phyloP scores from a whole-genome alignment of 2,329 filamentous ascomycete genomes.

The Ophiosphaerella korrae region DNA sequence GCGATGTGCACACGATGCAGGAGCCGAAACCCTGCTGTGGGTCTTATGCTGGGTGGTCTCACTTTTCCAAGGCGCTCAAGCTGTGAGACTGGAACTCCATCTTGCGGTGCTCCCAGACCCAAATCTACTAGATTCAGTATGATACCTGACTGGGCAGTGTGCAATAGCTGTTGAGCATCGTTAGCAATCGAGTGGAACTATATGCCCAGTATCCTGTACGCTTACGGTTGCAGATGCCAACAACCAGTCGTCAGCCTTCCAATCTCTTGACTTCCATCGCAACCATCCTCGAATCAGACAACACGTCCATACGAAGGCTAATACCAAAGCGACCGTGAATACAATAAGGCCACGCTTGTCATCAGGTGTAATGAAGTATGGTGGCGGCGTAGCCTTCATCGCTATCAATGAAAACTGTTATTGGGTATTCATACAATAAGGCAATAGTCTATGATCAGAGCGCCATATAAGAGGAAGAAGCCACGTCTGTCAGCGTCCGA shows the following conservation, averaged over 20 bases:
- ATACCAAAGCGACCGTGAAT: slow-evolving; percentile 31
- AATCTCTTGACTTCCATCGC: slow-evolving; percentile 32
- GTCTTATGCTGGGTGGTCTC: slow-evolving; percentile 7
- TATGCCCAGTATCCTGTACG: not conserved
- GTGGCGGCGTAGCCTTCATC: slow-evolving; percentile 28
- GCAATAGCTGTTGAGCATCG: slow-evolving; percentile 24
- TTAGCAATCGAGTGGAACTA: slow-evolving; percentile 9
- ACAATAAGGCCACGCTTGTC: slow-evolving; percentile 44
- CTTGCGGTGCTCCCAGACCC: slow-evolving; percentile 29
- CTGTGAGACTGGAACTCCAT: slow-evolving; percentile 17
- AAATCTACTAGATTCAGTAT: slow-evolving; percentile 31
- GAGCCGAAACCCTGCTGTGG: slow-evolving; percentile 14
- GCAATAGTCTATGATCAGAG: slow-evolving; percentile 3
- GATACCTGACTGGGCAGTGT: slow-evolving; percentile 31
- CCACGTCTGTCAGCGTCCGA: not conserved
- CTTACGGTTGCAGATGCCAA: slow-evolving; percentile 29
- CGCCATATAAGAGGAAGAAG: slow-evolving; percentile 3
- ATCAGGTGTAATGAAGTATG: slow-evolving; percentile 33
- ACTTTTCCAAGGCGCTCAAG: slow-evolving; percentile 34
- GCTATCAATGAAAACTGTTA: slow-evolving; percentile 20
- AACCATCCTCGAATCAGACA: slow-evolving; percentile 38
- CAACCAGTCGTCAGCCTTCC: slow-evolving; percentile 39
- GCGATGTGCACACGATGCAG: not conserved
- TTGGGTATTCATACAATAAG: not conserved
- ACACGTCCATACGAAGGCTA: slow-evolving; percentile 39